Conservation (phyloP, 1,284 basidiomycete species). For the Leccinum fallax region DNA sequence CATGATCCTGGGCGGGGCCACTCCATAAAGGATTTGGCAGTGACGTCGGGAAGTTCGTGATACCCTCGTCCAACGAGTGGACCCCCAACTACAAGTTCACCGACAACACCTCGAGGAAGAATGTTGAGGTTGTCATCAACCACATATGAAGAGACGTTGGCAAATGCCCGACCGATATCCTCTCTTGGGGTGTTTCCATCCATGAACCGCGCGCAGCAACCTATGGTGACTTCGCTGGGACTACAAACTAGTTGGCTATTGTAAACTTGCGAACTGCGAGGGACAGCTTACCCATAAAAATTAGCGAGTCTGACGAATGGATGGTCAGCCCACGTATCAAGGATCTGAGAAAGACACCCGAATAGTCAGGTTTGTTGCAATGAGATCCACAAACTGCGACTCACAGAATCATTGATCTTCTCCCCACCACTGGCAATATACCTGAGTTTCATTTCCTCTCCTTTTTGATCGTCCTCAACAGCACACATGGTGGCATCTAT, state of each 20-base stretch:
- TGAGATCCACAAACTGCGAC: conserved; percentile 12
- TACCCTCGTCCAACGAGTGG: conserved; percentile 56
- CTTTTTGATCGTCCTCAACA: conserved; percentile 35
- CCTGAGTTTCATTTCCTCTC: conserved; percentile 38
- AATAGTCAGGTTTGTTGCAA: background rate
- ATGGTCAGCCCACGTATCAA: conserved; percentile 54
- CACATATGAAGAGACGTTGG: conserved; percentile 42
- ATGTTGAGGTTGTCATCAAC: conserved; percentile 44
- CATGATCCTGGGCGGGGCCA: conserved; percentile 45
- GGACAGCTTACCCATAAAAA: conserved; percentile 48
- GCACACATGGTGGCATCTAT: conserved; percentile 54
- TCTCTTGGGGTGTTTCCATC: conserved; percentile 43
- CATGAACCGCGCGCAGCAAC: conserved; percentile 52
- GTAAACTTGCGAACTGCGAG: background rate
- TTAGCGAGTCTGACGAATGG: conserved; percentile 49
- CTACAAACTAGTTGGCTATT: conserved; percentile 21
- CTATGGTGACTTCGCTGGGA: conserved; percentile 52
- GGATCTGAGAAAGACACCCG: conserved; percentile 37
- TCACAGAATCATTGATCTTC: conserved; percentile 55
- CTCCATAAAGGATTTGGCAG: conserved; percentile 50
- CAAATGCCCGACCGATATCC: conserved; percentile 47
- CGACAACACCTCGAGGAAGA: conserved; percentile 47
- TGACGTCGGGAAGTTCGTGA: conserved; percentile 47
- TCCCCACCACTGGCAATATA: conserved; percentile 55
- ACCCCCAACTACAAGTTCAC: conserved; percentile 54